Evolutionary conservation across 1,284 basidiomycete genomes (phyloP).

Genomic region (Pisolithus thermaeus): DNA sequence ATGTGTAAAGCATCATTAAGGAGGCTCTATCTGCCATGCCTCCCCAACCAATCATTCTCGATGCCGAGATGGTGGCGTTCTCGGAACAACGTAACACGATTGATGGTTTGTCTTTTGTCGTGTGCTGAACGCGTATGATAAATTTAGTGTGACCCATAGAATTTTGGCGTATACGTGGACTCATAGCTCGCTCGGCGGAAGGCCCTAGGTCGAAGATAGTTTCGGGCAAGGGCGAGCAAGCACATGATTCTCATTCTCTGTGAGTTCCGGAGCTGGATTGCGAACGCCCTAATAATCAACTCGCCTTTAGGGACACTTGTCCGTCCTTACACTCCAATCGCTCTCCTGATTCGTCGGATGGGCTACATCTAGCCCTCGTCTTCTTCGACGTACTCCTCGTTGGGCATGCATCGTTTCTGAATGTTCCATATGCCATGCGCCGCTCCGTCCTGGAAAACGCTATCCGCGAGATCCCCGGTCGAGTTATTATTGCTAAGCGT

Average conservation of each 20-base stretch:
- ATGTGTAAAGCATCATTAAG: slow-evolving; percentile 47
- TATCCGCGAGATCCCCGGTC: slow-evolving; percentile 48
- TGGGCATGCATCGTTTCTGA: slow-evolving; percentile 53
- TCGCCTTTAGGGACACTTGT: slow-evolving; percentile 31
- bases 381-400: slow-evolving; percentile 80
- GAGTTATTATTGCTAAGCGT: slow-evolving; percentile 58
- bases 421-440: slow-evolving; percentile 51
- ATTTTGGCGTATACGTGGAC: slow-evolving; percentile 62
- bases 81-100: slow-evolving; percentile 47
- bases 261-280: slow-evolving; percentile 7
- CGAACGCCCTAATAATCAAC: not conserved
- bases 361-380: slow-evolving; percentile 66
- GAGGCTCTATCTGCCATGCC: slow-evolving; percentile 45
- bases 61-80: slow-evolving; percentile 86
- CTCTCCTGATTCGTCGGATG: slow-evolving; percentile 27
- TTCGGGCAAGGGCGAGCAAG: slow-evolving; percentile 11
- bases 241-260: slow-evolving; percentile 17
- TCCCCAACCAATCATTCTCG: slow-evolving; percentile 58
- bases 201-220: slow-evolving; percentile 37
- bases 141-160: slow-evolving; percentile 35
- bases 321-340: slow-evolving; percentile 44
- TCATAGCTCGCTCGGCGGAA: slow-evolving; percentile 51
- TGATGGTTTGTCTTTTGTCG: slow-evolving; percentile 43
- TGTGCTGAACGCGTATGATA: not conserved
- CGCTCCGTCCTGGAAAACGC: slow-evolving; percentile 55